Percentiles rank a stretch among this genome's conserved stretches.
These are phyloP conservation scores for Halenospora varia DNA, from an alignment of 495 filamentous ascomycete species.

Conservation along the genomic window DNA sequence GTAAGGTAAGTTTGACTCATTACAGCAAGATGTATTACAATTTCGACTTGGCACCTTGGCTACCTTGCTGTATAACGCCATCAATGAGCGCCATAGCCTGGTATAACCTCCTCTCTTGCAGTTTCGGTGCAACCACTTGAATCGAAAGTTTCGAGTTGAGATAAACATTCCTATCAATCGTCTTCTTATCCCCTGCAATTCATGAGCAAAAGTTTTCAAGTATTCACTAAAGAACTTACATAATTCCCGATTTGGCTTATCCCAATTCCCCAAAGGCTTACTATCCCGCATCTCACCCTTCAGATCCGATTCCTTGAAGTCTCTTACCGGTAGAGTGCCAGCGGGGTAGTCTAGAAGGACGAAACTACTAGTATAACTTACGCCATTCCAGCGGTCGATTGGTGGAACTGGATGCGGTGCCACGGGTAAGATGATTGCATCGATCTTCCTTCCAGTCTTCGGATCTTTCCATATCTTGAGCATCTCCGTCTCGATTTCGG, in stretches of 20 bases:
- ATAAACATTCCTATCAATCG: conserved; percentile 51
- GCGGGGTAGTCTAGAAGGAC: conserved; percentile 60
- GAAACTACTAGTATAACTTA: conserved; percentile 57
- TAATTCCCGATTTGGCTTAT: conserved; percentile 55
- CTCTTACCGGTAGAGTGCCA: conserved; percentile 51
- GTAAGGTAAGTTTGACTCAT: too few species aligned
- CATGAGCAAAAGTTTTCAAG: conserved; percentile 9
- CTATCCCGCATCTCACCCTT: conserved; percentile 36
- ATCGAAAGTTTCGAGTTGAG: conserved; percentile 51
- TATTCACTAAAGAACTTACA: conserved; percentile 41
- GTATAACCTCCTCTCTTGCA: conserved; percentile 53
- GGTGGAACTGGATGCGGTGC: conserved; percentile 57
- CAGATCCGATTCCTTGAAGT: conserved; percentile 45
- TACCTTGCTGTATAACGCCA: conserved; percentile 26
- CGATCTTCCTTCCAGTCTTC: conserved; percentile 32
- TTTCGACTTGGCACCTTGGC: background rate
- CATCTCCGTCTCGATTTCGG: conserved; percentile 49
- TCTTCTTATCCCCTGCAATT: conserved; percentile 43
- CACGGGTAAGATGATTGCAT: conserved; percentile 52
- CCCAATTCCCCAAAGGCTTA: conserved; percentile 49
- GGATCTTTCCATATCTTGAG: conserved; percentile 47
- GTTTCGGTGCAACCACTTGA: conserved; percentile 56
- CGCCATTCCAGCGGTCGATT: conserved; percentile 59
- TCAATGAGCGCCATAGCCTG: conserved; percentile 53
- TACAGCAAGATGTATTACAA: too few species aligned